Percentiles rank a stretch among this genome's conserved stretches.
Evolutionary conservation across 176 grass and related monocot genomes (phyloP).

Genomic region (Metroxylon sagu): DNA sequence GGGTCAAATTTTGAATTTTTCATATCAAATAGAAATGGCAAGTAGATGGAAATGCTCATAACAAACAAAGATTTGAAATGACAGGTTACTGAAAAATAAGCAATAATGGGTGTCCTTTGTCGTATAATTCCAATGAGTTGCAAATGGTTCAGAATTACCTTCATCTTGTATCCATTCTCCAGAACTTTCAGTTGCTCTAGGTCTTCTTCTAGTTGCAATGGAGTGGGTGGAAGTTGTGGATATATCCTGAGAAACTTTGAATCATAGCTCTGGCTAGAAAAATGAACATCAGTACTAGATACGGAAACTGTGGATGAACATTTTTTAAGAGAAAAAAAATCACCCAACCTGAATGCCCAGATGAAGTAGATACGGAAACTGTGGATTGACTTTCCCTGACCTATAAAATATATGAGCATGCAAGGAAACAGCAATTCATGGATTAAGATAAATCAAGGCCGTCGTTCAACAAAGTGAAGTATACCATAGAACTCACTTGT

Average conservation of each 20-base stretch:
- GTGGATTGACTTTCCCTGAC: conserved; percentile 63
- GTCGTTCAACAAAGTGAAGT: not conserved
- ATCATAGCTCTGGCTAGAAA: conserved; percentile 56
- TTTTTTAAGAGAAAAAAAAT: not conserved
- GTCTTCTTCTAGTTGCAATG: conserved; percentile 92
- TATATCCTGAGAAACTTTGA: conserved; percentile 92
- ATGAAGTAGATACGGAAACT: conserved; percentile 90
- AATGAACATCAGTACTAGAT: not conserved
- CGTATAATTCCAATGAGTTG: not conserved
- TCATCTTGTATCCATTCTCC: conserved; percentile 92
- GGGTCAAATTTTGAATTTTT: no score
- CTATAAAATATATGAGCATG: conserved; percentile 36
- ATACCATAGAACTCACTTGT: conserved; percentile 47
- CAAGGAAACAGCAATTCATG: not conserved
- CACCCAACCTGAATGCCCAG: conserved; percentile 73
- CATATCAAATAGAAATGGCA: no score
- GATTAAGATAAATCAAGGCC: not conserved
- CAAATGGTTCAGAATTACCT: conserved; percentile 37
- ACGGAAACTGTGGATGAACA: no score
- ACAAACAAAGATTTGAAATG: no score
- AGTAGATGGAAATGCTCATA: no score
- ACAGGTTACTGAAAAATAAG: no score
- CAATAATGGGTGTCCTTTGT: not conserved
- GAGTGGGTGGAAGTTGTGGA: conserved; percentile 54
- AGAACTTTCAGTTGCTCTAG: conserved; percentile 97